Evolutionary conservation across 169 alveolate genomes (phyloP).

Genomic region (Eimeria sp.): DNA sequence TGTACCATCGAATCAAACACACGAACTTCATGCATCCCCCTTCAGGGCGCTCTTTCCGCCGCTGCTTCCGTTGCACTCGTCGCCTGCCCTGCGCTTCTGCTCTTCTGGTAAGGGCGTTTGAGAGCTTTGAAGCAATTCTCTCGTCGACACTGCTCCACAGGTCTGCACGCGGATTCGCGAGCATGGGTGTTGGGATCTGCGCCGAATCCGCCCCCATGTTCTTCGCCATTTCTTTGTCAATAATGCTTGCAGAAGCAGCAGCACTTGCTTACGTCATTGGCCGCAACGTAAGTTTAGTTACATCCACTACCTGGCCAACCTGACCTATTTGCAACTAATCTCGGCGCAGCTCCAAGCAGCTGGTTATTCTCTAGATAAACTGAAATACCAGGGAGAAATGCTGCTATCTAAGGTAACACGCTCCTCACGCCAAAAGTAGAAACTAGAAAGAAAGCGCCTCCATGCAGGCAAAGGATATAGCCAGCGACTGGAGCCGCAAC

Average conservation of each 20-base stretch:
- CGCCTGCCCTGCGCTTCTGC: conserved; percentile 52
- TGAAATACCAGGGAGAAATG: conserved; percentile 21
- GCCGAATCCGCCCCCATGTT: conserved; percentile 67
- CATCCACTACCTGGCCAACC: background rate
- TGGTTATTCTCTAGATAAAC: conserved; percentile 47
- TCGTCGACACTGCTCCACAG: background rate
- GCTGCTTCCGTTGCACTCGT: conserved; percentile 63
- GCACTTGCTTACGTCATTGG: conserved; percentile 17
- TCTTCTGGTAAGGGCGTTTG: conserved; percentile 8
- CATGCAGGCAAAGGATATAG: conserved; percentile 12
- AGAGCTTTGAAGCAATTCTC: background rate
- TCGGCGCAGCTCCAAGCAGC: conserved; percentile 56
- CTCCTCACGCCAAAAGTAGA: background rate
- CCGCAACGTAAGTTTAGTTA: conserved; percentile 12
- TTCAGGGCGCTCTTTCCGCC: conserved; percentile 28
- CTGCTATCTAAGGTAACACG: background rate
- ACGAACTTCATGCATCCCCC: background rate
- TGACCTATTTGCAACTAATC: background rate
- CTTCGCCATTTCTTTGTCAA: conserved; percentile 53
- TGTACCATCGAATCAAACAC: background rate
- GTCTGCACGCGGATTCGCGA: conserved; percentile 75
- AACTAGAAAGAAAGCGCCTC: background rate
- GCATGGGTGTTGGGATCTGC: conserved; percentile 66
- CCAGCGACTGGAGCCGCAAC: conserved; percentile 34
- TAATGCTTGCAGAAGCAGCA: conserved; percentile 64